Percentiles rank a stretch among this genome's conserved stretches.
Evolutionary conservation across 2,329 filamentous ascomycete species (phyloP).

Genomic region (Botrytis galanthina): DNA sequence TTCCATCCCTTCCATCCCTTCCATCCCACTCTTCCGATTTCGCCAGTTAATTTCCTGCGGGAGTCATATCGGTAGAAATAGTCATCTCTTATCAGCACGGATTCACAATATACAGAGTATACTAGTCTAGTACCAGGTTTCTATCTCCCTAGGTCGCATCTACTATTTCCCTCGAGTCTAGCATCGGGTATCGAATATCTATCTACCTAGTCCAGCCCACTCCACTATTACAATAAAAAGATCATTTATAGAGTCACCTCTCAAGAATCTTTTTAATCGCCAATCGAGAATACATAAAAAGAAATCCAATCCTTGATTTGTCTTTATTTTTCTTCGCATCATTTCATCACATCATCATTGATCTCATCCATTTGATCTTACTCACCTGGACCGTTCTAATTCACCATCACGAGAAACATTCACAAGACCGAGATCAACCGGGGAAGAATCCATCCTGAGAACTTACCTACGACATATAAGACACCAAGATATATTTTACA

Average conservation of each 20-base stretch:
- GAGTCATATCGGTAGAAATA: conserved; percentile 5
- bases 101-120: background rate
- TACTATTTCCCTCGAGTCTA: background rate
- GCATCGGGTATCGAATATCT: background rate
- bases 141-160: background rate
- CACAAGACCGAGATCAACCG: conserved; percentile 14
- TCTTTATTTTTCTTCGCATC: background rate
- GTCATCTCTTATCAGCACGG: conserved; percentile 12
- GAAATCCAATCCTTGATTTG: background rate
- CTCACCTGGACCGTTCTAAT: conserved; percentile 7
- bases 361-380: background rate
- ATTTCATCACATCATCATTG: background rate
- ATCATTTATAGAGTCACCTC: background rate
- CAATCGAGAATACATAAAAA: background rate
- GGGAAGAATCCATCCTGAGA: background rate
- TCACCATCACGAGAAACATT: conserved; percentile 17
- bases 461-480: background rate
- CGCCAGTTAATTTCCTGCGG: conserved; percentile 1
- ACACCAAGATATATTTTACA: background rate
- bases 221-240: background rate
- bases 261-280: background rate
- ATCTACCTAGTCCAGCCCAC: background rate
- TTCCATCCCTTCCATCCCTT: background rate
- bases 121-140: background rate
- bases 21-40: conserved; percentile 14